Base-by-base conservation (phyloP, 2,329 filamentous ascomycete genomes). In the Hypoxylon sp. region DNA sequence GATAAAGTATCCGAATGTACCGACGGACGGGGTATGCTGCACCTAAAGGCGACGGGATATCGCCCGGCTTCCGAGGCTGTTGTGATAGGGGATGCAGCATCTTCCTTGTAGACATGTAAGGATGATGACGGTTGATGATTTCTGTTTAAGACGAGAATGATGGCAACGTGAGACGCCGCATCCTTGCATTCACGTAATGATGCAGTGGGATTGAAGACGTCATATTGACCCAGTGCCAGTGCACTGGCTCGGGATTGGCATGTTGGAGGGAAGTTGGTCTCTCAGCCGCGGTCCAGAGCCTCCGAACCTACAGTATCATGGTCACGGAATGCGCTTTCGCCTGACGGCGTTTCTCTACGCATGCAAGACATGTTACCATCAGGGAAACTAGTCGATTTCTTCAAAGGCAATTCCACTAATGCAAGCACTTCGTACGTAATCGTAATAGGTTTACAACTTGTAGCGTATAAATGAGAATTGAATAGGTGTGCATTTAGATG, bases 211-310 rank as follows among this genome's bases (percentile, higher is more conserved):
- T 63, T 51, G 41, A 50, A 46, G 58, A 68, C 67, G 67, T 70
- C 60, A 70, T 68, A 50, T 51, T 51, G 59, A 63, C 36, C 60
- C 58, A 56, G 51, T 53, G 49, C 68, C 65, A 48, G 34, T 58
- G 55, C 55, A 46, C 46, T 45, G 61, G 58, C 50, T 63, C 63
- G 52, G 49, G 34, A 63, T 61, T 32, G 57, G 41, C 38, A 51
- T 30, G 32, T 25, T 48, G 38, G 56, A 49, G 10, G 48, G 28
- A 23, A 34, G 38, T 2, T 10, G 38, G 38, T 7, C n/a, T 28
- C 32, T 17, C 19, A 36, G 45, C 41, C 43, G 45, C 43, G 53
- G 59, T 28, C 59, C 46, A 28, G 50, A 25, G 32, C 32, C 32
- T 65, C 48, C 25, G 49, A 63, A 52, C 34, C 53, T 53, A 58